These are phyloP conservation scores for Parastagonospora avenae DNA, from an alignment of 2,329 filamentous ascomycete species.

Conservation along the genomic window DNA sequence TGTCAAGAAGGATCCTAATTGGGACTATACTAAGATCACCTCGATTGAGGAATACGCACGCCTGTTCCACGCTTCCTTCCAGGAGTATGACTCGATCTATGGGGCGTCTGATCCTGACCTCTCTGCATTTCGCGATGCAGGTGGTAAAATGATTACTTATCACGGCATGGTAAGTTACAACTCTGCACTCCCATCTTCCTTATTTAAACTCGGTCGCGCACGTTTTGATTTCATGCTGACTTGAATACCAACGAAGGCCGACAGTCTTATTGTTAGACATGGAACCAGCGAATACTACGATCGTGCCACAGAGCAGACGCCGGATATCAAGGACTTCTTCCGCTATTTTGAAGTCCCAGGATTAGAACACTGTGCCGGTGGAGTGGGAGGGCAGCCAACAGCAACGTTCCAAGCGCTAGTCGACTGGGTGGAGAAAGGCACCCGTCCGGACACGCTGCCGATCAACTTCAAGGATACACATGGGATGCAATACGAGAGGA, in stretches of 20 bases:
- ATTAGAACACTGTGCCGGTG: conserved; percentile 24
- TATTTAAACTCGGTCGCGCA: not conserved
- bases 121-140: conserved; percentile 17
- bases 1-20: conserved; percentile 16
- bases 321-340: conserved; percentile 23
- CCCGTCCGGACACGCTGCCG: conserved; percentile 15
- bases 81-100: conserved; percentile 21
- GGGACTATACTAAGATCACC: not conserved
- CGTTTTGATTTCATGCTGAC: not conserved
- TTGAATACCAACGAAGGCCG: conserved; percentile 3
- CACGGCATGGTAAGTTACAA: conserved; percentile 22
- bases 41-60: conserved; percentile 1
- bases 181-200: too few relatives aligned
- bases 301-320: conserved; percentile 8
- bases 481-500: conserved; percentile 11
- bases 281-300: conserved; percentile 19
- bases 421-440: conserved; percentile 34
- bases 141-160: conserved; percentile 30
- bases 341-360: conserved; percentile 32
- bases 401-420: conserved; percentile 42
- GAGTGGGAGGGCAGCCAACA: conserved; percentile 17
- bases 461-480: not conserved
- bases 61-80: conserved; percentile 6
- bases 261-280: conserved; percentile 13
- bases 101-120: conserved; percentile 20